Evolutionary conservation across 306 rosid genomes (phyloP).

Genomic region (Lablab purpureus): DNA sequence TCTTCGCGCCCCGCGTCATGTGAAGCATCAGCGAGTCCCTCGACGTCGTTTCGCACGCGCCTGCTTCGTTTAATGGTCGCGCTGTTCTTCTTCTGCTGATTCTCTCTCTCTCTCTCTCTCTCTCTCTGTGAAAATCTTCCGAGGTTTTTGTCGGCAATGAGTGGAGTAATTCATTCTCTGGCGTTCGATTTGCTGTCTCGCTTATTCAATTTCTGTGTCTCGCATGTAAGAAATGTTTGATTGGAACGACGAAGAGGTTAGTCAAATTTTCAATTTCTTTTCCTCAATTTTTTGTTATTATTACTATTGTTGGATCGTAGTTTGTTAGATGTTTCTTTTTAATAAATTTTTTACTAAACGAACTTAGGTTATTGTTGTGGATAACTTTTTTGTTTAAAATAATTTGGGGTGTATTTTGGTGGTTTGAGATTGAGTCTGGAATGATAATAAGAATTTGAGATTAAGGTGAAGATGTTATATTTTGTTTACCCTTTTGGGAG

Average conservation of each 20-base stretch:
- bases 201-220: slow-evolving; percentile 46
- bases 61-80: slow-evolving; percentile 22
- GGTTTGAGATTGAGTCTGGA: not conserved
- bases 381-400: not conserved
- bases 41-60: not conserved
- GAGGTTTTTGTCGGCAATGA: slow-evolving; percentile 64
- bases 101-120: slow-evolving; percentile 6
- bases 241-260: slow-evolving; percentile 62
- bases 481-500: not conserved
- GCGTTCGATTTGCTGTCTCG: slow-evolving; percentile 51
- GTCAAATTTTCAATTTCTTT: not conserved
- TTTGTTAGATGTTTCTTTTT: not conserved
- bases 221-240: slow-evolving; percentile 59
- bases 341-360: not conserved
- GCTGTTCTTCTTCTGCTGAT: slow-evolving; percentile 32
- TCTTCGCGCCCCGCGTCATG: not conserved
- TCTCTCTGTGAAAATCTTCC: not conserved
- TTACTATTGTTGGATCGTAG: not conserved
- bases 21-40: not conserved
- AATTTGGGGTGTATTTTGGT: not conserved
- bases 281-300: not conserved
- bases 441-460: slow-evolving; percentile 12
- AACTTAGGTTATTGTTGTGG: not conserved
- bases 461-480: slow-evolving; percentile 7
- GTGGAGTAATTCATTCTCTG: slow-evolving; percentile 47